Base-by-base conservation (phyloP, 2,329 filamentous ascomycete species). In the Lasiodiplodia theobromae region DNA sequence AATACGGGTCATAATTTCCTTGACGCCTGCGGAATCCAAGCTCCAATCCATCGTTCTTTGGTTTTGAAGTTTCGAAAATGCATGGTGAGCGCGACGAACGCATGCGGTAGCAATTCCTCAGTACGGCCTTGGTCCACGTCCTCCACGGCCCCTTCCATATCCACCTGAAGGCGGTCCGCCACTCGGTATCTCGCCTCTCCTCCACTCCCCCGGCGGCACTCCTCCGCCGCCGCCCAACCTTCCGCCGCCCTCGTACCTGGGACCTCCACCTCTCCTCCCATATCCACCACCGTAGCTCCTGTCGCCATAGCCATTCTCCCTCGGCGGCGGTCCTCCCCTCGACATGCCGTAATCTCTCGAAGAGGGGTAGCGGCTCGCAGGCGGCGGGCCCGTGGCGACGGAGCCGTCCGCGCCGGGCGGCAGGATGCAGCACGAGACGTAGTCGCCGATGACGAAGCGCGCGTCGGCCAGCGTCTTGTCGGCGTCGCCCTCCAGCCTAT, bases 381-480 rank as follows among this genome's bases (percentile, higher is more conserved):
- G 83, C 25, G 82, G 82, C n/a, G 86, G 82, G 11, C 82, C 74
- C 47, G 91, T 88, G 53, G 90, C 89, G 49, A 96, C 89, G 38
- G 87, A 87, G 0, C 94, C 94, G 77, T 95, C 91, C 38, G 87
- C 82, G 31, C 92, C 82, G 0, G 93, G 92, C 52, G 92, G 90
- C 68, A 95, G 83, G 69, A 97, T 89, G 5, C 93, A 92, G 77
- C 92, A 95, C 69, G 91, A 91, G 51, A 98, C 86, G 76, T 92
- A 97, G 79, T 98, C 95, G 0, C 95, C 95, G 71, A 96, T 91
- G 12, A 97, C 91, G 75, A 97, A 97, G 25, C 91, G 87, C 40
- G 88, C 89, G 66, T 96, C 92, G 47, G 85, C 85, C 38, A 98
- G 81, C 10, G 92, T 94, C 82, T 91, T 95, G 34, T 89, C 85